phyloP scores from a whole-genome alignment of 805 yeast genomes.

The Barnettozyma californica region DNA sequence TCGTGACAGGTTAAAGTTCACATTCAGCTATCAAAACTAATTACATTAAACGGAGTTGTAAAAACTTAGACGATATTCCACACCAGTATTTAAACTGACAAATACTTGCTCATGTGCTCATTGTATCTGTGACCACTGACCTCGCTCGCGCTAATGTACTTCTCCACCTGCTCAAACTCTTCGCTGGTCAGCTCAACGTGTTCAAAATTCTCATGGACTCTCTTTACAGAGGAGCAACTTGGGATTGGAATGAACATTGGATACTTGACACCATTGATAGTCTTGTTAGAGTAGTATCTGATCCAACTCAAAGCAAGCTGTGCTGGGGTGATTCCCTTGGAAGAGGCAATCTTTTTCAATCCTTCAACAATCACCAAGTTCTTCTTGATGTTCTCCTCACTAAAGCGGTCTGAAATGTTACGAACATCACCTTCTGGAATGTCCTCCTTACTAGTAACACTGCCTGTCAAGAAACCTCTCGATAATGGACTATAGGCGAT shows the following conservation, averaged over 20 bases:
- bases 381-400: conserved; percentile 46
- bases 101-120: conserved; percentile 18
- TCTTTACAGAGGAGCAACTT: conserved; percentile 55
- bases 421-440: conserved; percentile 56
- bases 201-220: conserved; percentile 58
- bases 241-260: conserved; percentile 76
- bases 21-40: too few species aligned
- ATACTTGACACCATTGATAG: conserved; percentile 26
- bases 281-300: conserved; percentile 33
- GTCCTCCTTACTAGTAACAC: conserved; percentile 38
- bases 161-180: conserved; percentile 50
- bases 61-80: background rate
- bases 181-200: conserved; percentile 44
- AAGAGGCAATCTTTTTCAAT: conserved; percentile 45
- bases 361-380: conserved; percentile 50
- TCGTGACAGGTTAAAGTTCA: too few species aligned
- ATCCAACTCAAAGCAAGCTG: conserved; percentile 73
- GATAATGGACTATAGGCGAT: conserved; percentile 83
- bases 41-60: too few species aligned
- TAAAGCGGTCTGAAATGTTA: conserved; percentile 48
- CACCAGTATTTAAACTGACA: conserved; percentile 5
- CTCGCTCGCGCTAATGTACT: conserved; percentile 36
- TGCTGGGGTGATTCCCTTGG: conserved; percentile 44
- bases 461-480: conserved; percentile 72
- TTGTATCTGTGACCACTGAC: conserved; percentile 57